These are phyloP conservation scores for Xerocomus nothofagi DNA, from an alignment of 1,284 basidiomycete genomes.

Conservation along the genomic window DNA sequence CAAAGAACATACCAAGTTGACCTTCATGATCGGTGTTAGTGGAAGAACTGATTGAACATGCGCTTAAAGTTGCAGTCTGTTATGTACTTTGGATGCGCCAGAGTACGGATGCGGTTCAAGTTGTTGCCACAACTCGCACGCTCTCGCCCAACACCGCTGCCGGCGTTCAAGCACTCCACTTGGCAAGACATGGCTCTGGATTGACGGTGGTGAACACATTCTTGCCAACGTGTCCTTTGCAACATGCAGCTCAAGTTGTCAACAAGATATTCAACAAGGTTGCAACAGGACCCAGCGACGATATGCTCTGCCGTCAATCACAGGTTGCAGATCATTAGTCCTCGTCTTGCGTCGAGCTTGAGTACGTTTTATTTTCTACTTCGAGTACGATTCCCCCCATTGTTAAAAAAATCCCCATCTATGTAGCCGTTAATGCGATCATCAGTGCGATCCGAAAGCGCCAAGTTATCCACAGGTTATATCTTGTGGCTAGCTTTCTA, in stretches of 20 bases:
- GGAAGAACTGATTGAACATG: too few relatives aligned
- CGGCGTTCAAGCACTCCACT: not conserved
- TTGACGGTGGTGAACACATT: not conserved
- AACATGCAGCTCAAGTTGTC: constrained; percentile 31
- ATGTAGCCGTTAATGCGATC: constrained; percentile 26
- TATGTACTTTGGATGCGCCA: too few relatives aligned
- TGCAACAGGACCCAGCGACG: constrained; percentile 32
- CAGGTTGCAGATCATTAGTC: constrained; percentile 29
- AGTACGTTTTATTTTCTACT: constrained; percentile 12
- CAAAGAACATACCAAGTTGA: constrained; percentile 1
- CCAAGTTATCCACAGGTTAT: constrained; percentile 31
- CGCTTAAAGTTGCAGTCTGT: too few relatives aligned
- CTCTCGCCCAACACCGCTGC: constrained; percentile 15
- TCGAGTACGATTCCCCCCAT: not conserved
- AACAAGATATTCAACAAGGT: constrained; percentile 23
- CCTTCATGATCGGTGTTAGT: constrained; percentile 21
- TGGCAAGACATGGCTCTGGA: not conserved
- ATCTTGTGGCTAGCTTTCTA: constrained; percentile 31
- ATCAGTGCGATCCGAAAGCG: constrained; percentile 32
- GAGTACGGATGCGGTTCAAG: too few relatives aligned
- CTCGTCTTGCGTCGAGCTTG: constrained; percentile 32
- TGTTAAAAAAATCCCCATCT: not conserved
- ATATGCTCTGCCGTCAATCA: constrained; percentile 28
- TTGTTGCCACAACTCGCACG: constrained; percentile 15
- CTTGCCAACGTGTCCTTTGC: not conserved